A percentile compares a stretch with the other conserved stretches of the same genome.
Evolutionary conservation across 148 eudicot species (phyloP).

Genomic region (Chenopodium quinoa): DNA sequence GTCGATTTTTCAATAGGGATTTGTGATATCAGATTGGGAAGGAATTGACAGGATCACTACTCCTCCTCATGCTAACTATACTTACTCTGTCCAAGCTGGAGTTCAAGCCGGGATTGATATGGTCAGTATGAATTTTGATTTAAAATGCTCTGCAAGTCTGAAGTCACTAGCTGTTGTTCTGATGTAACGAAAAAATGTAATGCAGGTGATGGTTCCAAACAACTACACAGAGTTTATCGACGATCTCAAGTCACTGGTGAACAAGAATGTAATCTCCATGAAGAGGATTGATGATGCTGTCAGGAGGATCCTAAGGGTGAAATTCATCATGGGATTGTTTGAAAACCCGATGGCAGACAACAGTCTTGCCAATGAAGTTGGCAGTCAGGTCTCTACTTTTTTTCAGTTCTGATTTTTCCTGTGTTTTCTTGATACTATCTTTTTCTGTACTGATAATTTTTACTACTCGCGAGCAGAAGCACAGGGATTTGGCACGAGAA

Average conservation of each 20-base stretch:
- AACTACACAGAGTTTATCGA: constrained; percentile 47
- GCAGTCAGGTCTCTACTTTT: constrained; percentile 35
- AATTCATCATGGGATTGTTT: constrained; percentile 62
- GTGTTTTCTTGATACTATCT: too few relatives aligned
- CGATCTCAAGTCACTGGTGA: constrained; percentile 43
- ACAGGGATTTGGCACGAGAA: constrained; percentile 66
- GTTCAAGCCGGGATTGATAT: constrained; percentile 63
- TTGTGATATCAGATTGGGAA: constrained; percentile 70
- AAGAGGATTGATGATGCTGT: constrained; percentile 66
- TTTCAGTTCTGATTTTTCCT: background rate
- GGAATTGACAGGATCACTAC: constrained; percentile 67
- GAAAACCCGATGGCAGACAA: constrained; percentile 57
- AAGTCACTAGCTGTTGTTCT: background rate
- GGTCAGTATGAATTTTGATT: constrained; percentile 27
- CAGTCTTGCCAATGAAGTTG: constrained; percentile 45
- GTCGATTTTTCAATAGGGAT: constrained; percentile 36
- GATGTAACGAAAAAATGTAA: background rate
- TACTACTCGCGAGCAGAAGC: constrained; percentile 41
- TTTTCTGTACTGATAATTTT: background rate
- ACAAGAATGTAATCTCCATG: constrained; percentile 49
- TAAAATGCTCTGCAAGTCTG: background rate
- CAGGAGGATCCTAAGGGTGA: constrained; percentile 54
- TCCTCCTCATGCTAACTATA: constrained; percentile 60
- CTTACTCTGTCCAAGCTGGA: constrained; percentile 58
- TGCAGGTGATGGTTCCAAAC: constrained; percentile 53